phyloP scores from a whole-genome alignment of 1,284 basidiomycete genomes.

The Apiotrichum montevideense region DNA sequence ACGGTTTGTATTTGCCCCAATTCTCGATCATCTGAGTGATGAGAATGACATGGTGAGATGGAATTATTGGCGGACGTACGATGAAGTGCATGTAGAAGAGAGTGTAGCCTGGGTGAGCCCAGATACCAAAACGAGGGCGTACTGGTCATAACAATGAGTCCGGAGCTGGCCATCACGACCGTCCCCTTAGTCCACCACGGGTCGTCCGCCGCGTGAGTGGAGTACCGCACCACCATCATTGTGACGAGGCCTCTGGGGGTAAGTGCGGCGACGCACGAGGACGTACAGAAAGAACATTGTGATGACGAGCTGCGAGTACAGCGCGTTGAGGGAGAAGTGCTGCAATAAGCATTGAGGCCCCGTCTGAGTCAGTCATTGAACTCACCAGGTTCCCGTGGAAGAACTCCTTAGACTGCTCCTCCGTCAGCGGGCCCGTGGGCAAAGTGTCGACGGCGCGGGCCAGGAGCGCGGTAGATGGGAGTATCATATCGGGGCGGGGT shows the following conservation, averaged over 20 bases:
- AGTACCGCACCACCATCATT: conserved; percentile 15
- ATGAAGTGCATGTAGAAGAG: background rate
- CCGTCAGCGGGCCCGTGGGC: too few relatives aligned
- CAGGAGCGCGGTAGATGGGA: too few relatives aligned
- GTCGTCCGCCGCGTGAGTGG: conserved; percentile 19
- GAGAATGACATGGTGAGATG: background rate
- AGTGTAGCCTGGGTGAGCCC: background rate
- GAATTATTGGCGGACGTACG: background rate
- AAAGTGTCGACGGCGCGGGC: too few relatives aligned
- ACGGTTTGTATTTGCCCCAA: conserved; percentile 12
- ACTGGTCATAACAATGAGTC: too few relatives aligned
- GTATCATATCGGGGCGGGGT: too few relatives aligned
- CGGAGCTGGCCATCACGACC: conserved; percentile 6
- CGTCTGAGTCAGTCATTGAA: too few relatives aligned
- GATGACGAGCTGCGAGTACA: conserved; percentile 18
- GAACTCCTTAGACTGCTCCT: too few relatives aligned
- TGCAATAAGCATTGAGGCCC: background rate
- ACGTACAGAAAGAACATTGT: conserved; percentile 24
- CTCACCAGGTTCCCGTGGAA: too few relatives aligned
- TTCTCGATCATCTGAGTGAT: background rate
- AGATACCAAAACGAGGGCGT: too few relatives aligned
- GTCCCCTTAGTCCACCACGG: conserved; percentile 22
- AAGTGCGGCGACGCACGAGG: background rate
- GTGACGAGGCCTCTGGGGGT: conserved; percentile 18
- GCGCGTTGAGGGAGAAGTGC: background rate